Conservation (phyloP, 495 filamentous ascomycete species). For the Melanomma pulvis-pyrius region DNA sequence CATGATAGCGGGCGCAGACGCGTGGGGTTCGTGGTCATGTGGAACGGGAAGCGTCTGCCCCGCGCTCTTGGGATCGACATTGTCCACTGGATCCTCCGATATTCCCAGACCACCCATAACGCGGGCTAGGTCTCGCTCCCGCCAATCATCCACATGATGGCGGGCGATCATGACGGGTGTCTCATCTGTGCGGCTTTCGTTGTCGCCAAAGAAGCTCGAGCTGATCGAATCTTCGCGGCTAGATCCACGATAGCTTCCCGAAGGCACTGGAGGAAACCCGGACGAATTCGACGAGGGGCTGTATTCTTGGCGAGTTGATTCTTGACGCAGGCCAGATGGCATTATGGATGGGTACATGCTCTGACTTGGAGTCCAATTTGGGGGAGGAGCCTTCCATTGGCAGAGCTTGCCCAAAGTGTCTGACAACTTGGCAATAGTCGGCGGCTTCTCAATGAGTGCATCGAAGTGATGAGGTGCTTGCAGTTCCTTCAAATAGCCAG, state of each 20-base stretch:
- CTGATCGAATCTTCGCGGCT: conserved; percentile 84
- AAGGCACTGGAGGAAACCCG: conserved; percentile 67
- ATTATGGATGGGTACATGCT: conserved; percentile 56
- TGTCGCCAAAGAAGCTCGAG: conserved; percentile 83
- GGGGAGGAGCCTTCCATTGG: conserved; percentile 81
- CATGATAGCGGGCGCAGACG: conserved; percentile 69
- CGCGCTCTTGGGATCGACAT: conserved; percentile 34
- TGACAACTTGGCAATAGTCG: conserved; percentile 82
- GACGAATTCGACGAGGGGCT: conserved; percentile 85
- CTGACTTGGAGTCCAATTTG: conserved; percentile 49
- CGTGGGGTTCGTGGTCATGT: conserved; percentile 55
- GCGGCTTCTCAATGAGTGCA: conserved; percentile 91
- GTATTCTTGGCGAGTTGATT: conserved; percentile 66
- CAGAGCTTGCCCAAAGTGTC: conserved; percentile 84
- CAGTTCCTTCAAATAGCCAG: conserved; percentile 93
- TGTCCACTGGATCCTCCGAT: conserved; percentile 49
- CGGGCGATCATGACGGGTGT: conserved; percentile 73
- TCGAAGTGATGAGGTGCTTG: conserved; percentile 94
- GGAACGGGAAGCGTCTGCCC: conserved; percentile 44
- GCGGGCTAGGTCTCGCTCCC: conserved; percentile 45
- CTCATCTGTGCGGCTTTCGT: conserved; percentile 77
- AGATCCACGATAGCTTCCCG: conserved; percentile 73
- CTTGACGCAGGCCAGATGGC: conserved; percentile 62
- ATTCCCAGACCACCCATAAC: conserved; percentile 73
- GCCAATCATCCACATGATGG: conserved; percentile 72